Percentiles rank a stretch among this genome's conserved stretches.
Conservation (phyloP, 495 filamentous ascomycete species). For the Filosporella fistucella region DNA sequence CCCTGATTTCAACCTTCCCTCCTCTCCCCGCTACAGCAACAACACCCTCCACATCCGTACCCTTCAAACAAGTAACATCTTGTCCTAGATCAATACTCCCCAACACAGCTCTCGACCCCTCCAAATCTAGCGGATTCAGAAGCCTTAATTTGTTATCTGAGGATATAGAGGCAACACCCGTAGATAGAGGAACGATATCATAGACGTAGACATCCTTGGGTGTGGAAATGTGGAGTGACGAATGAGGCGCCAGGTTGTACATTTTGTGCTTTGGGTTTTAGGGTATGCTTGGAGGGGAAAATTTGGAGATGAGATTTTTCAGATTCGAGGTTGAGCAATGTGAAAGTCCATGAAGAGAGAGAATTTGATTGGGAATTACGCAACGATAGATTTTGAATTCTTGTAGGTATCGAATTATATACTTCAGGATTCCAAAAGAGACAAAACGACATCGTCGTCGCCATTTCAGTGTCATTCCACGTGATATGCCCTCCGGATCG, state of each 20-base stretch:
- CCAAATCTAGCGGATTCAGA: conserved; percentile 43
- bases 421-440: no score
- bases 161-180: conserved; percentile 41
- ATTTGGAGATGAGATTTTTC: no score
- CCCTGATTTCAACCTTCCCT: conserved; percentile 54
- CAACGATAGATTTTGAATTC: no score
- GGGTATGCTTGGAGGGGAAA: background rate
- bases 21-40: conserved; percentile 60
- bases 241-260: conserved; percentile 39
- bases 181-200: conserved; percentile 39
- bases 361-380: no score
- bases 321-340: no score
- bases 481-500: no score
- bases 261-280: conserved; percentile 24
- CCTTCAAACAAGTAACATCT: conserved; percentile 52
- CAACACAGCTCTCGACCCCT: conserved; percentile 30
- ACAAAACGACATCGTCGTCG: no score
- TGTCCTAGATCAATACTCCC: conserved; percentile 42
- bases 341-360: no score
- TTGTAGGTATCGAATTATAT: no score
- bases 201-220: conserved; percentile 44
- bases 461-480: no score
- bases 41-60: conserved; percentile 30
- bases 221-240: conserved; percentile 37
- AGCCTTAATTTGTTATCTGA: conserved; percentile 53